These are phyloP conservation scores for Termitomyces sp. DNA, from an alignment of 768 basidiomycete genomes.

Conservation along the genomic window DNA sequence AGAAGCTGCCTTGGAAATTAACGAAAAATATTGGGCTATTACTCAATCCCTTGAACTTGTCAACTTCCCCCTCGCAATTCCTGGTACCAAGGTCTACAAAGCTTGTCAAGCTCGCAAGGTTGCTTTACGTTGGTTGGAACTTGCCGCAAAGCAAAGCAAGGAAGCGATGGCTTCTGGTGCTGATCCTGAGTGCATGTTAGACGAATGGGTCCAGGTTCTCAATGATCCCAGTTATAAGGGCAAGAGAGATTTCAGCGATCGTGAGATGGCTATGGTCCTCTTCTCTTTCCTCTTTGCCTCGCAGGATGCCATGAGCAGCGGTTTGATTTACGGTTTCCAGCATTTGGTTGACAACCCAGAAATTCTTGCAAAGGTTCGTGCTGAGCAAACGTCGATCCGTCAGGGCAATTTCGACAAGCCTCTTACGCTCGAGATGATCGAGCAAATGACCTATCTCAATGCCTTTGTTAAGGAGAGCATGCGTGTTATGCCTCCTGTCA, in stretches of 20 bases:
- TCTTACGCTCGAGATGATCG: conserved; percentile 84
- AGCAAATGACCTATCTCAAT: conserved; percentile 88
- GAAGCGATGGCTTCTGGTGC: conserved; percentile 74
- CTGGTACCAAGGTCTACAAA: conserved; percentile 94
- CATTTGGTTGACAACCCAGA: conserved; percentile 92
- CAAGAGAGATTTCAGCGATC: conserved; percentile 83
- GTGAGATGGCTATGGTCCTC: conserved; percentile 96
- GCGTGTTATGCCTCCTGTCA: conserved; percentile 89
- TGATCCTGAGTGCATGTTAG: conserved; percentile 86
- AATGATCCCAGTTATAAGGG: conserved; percentile 68
- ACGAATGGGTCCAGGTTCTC: conserved; percentile 84
- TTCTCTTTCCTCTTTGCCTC: conserved; percentile 96
- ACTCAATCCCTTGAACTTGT: conserved; percentile 95
- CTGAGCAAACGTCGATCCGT: conserved; percentile 85
- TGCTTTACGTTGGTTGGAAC: conserved; percentile 74
- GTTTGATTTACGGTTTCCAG: conserved; percentile 94
- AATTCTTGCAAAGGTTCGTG: conserved; percentile 81
- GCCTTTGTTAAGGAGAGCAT: conserved; percentile 94
- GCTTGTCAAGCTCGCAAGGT: conserved; percentile 89
- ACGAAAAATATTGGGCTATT: conserved; percentile 94
- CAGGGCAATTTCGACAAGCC: conserved; percentile 72
- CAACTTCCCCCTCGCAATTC: conserved; percentile 94
- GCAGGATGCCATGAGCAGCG: conserved; percentile 98
- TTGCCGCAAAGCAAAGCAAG: conserved; percentile 80
- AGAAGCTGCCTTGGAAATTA: conserved; percentile 73